Evolutionary conservation across 306 rosid species (phyloP).

Genomic region (Albizia julibrissin): DNA sequence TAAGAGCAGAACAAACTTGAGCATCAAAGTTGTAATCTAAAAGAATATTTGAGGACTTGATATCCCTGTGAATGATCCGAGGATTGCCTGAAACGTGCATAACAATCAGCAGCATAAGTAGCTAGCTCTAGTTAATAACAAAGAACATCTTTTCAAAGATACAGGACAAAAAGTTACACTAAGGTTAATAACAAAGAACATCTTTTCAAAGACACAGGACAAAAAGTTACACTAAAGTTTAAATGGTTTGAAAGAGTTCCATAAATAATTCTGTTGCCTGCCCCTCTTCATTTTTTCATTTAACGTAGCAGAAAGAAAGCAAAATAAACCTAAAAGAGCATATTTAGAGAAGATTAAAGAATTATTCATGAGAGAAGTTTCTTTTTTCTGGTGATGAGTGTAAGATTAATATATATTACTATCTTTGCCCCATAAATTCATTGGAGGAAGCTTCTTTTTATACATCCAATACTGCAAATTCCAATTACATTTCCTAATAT

Average conservation of each 20-base stretch:
- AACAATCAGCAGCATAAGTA: slow-evolving; percentile 28
- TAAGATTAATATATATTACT: neutral
- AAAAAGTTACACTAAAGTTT: neutral
- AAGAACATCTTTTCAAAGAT: neutral
- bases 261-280: neutral
- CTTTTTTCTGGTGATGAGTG: neutral
- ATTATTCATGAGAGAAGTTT: neutral
- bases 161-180: neutral
- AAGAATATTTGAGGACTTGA: slow-evolving; percentile 95
- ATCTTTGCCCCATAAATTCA: neutral
- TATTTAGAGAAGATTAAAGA: neutral
- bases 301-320: slow-evolving; percentile 1
- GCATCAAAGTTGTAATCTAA: slow-evolving; percentile 82
- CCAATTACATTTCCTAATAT: slow-evolving; percentile 7
- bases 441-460: neutral
- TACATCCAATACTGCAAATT: neutral
- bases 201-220: neutral
- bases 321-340: neutral
- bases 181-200: neutral
- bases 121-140: neutral
- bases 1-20: slow-evolving; percentile 49
- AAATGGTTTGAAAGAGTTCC: neutral
- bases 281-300: neutral
- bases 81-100: slow-evolving; percentile 71
- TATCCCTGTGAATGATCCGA: slow-evolving; percentile 93